Conservation (phyloP, 1,284 basidiomycete species). For the Entoloma clypeatum region DNA sequence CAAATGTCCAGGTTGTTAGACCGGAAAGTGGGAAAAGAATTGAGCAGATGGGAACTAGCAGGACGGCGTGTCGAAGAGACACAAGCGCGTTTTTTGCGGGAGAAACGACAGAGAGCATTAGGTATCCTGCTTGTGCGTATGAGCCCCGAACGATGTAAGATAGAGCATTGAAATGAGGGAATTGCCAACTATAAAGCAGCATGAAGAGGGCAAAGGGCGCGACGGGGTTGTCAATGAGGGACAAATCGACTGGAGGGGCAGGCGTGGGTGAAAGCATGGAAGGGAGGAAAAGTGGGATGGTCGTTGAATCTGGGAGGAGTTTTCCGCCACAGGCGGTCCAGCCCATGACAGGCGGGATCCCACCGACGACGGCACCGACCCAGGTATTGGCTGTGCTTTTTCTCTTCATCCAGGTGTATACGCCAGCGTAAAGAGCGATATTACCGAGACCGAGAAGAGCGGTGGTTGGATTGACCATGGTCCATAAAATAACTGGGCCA, state of each 20-base stretch:
- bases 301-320: conserved; percentile 59
- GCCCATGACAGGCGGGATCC: conserved; percentile 93
- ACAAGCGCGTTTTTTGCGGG: conserved; percentile 85
- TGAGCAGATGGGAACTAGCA: conserved; percentile 80
- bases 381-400: conserved; percentile 89
- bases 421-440: conserved; percentile 85
- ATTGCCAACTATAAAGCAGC: conserved; percentile 96
- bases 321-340: conserved; percentile 93
- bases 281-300: conserved; percentile 58
- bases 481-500: conserved; percentile 78
- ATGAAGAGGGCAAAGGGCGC: conserved; percentile 74
- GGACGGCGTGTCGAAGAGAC: conserved; percentile 77
- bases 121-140: conserved; percentile 93
- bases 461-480: conserved; percentile 87
- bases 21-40: conserved; percentile 83
- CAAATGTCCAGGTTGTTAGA: conserved; percentile 85
- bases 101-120: conserved; percentile 85
- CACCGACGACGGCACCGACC: conserved; percentile 93
- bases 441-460: conserved; percentile 84
- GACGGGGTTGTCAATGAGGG: conserved; percentile 70
- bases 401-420: conserved; percentile 96
- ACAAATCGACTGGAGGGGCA: conserved; percentile 36
- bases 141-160: conserved; percentile 83
- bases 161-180: conserved; percentile 97
- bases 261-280: conserved; percentile 29